Conservation (phyloP, 2,329 filamentous ascomycete genomes). For the Fusarium redolens region DNA sequence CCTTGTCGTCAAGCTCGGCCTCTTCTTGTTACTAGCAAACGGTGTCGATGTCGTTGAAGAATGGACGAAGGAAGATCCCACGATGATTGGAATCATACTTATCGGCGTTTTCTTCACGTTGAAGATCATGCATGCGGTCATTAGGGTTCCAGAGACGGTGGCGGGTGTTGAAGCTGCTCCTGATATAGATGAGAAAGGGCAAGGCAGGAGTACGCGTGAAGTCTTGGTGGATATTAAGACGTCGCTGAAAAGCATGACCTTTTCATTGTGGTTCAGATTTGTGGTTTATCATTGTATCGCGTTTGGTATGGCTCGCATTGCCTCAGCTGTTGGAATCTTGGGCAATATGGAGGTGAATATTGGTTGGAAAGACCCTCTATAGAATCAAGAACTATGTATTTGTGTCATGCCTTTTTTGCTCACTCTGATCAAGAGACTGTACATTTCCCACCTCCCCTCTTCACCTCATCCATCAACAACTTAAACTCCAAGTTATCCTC, state of each 20-base stretch:
- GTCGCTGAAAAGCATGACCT: background rate
- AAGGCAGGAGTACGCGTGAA: rapidly evolving
- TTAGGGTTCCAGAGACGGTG: background rate
- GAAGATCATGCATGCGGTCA: background rate
- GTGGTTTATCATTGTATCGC: background rate
- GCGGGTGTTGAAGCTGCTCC: background rate
- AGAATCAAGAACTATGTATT: background rate
- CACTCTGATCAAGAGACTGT: background rate
- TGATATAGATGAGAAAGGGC: background rate
- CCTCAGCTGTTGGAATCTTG: background rate
- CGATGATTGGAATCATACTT: rapidly evolving
- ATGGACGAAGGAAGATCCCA: background rate
- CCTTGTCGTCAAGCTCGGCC: background rate
- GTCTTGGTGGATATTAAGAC: background rate
- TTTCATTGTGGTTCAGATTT: background rate
- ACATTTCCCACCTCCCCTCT: background rate
- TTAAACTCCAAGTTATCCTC: slow-evolving; percentile 11
- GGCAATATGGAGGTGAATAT: background rate
- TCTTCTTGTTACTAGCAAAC: background rate
- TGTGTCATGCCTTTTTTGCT: too few species aligned
- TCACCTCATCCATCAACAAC: background rate
- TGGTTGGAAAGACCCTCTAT: background rate
- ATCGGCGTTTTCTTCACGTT: background rate
- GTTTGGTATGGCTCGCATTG: background rate
- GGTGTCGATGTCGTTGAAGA: background rate